phyloP scores from a whole-genome alignment of 306 rosid genomes.

The Herpetospermum pedunculosum region DNA sequence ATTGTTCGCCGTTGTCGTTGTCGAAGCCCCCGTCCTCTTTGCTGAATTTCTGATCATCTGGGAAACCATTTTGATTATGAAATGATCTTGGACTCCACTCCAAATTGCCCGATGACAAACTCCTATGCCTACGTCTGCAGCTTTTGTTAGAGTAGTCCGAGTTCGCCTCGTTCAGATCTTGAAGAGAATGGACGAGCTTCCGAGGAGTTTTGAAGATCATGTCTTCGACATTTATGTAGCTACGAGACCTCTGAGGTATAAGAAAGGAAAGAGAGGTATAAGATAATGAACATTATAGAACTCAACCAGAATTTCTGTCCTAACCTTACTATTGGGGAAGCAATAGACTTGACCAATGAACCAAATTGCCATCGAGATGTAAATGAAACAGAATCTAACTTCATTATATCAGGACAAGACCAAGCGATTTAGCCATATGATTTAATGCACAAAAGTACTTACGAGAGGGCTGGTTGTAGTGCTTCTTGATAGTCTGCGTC shows the following conservation, averaged over 20 bases:
- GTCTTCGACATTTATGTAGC: slow-evolving; percentile 27
- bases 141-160: slow-evolving; percentile 33
- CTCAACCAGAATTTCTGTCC: not conserved
- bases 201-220: slow-evolving; percentile 55
- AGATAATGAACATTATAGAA: not conserved
- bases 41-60: slow-evolving; percentile 10
- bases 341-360: not conserved
- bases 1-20: slow-evolving; percentile 21
- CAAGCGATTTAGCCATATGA: not conserved
- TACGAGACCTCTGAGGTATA: slow-evolving; percentile 41
- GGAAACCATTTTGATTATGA: slow-evolving; percentile 23
- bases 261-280: slow-evolving; percentile 1
- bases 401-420: not conserved
- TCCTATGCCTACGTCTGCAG: slow-evolving; percentile 24
- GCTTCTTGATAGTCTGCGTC: slow-evolving; percentile 41
- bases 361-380: not conserved
- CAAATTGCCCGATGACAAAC: slow-evolving; percentile 38
- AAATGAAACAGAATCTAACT: not conserved
- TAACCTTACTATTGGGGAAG: not conserved
- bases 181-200: slow-evolving; percentile 69
- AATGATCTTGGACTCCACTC: slow-evolving; percentile 38
- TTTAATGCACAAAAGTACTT: not conserved
- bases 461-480: slow-evolving; percentile 67
- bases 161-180: slow-evolving; percentile 32
- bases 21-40: slow-evolving; percentile 27